Evolutionary conservation across 345 rosid species (phyloP), one percentile per base, ranked within the genome.

Genomic region (Camelina laxa): DNA sequence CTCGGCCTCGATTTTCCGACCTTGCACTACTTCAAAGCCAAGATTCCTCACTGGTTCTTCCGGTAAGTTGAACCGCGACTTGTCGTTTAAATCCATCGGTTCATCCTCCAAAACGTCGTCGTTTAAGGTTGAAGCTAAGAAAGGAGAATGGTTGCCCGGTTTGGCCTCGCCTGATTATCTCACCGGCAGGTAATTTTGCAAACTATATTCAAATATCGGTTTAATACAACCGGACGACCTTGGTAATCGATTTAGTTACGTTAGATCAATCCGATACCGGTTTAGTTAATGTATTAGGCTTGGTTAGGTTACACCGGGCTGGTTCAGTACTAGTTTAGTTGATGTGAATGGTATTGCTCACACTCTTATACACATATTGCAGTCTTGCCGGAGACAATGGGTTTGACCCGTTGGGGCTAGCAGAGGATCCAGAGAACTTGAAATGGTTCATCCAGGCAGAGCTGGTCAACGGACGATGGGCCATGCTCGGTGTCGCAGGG

Each of bases 381-480:
- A 93, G 98, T 77, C 92, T 93, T 80, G 89, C 98, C 0, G 98
- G 98, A 15, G 98, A 94, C 82, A 94, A 94, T 60, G 98, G 98
- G 19, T 91, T 94, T 68, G 98, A 94, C 80, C 98, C 98, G 0
- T 78, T 94, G 24, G 97, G 83, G 12, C 82, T 94, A 10, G 98
- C 98, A 0, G 98, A 94, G 82, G 98, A 94, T 77, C 98, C 98
- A 0, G 98, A 94, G 86, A 94, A 91, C 82, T 70, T 94, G 91
- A 88, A 2, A 74, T 94, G 98, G 98, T 94, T 6, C 68, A 67
- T 94, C 39, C 96, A 94, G 58, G 97, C 98, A 0, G 97, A 94
- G 92, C 93, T 94, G 1, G 98, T 94, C 56, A 94, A 94, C 27
- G 70, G 87, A 3, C 81, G 98, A 1, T 94, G 98, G 98, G 98